Percentiles rank a stretch among this genome's conserved stretches.
Evolutionary conservation across 345 rosid species (phyloP).

Genomic region (Streptanthus diversifolius): DNA sequence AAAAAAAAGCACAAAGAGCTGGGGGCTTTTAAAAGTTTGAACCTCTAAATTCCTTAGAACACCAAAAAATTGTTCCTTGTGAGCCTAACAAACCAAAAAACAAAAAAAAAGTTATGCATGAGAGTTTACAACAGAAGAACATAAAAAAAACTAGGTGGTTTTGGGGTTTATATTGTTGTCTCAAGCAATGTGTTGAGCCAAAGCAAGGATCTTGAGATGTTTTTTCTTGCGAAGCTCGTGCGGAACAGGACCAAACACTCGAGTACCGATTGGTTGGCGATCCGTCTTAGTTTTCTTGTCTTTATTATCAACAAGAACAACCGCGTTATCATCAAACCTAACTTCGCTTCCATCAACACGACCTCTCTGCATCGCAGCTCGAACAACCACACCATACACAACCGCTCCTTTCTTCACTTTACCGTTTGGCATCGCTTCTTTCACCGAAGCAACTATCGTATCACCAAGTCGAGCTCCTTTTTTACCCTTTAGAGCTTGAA

Average conservation of each 20-base stretch:
- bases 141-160: neutral
- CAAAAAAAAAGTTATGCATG: neutral
- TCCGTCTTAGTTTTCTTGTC: conserved; percentile 37
- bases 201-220: conserved; percentile 78
- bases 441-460: conserved; percentile 76
- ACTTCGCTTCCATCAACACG: conserved; percentile 88
- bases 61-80: neutral
- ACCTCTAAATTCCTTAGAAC: neutral
- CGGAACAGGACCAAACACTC: conserved; percentile 90
- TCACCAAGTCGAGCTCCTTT: conserved; percentile 86
- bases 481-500: conserved; percentile 68
- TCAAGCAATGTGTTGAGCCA: conserved; percentile 86
- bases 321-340: conserved; percentile 89
- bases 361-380: conserved; percentile 88
- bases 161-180: neutral
- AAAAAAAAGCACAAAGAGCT: neutral
- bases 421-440: conserved; percentile 90
- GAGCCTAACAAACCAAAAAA: conserved; percentile 1
- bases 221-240: conserved; percentile 88
- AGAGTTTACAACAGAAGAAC: neutral
- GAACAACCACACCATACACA: conserved; percentile 71
- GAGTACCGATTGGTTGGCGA: conserved; percentile 72
- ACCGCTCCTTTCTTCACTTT: conserved; percentile 94
- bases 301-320: conserved; percentile 59
- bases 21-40: neutral